Evolutionary conservation across 129 eudicot species (phyloP), one percentile per base, ranked within the genome.

Genomic region (Flaveria bidentis): DNA sequence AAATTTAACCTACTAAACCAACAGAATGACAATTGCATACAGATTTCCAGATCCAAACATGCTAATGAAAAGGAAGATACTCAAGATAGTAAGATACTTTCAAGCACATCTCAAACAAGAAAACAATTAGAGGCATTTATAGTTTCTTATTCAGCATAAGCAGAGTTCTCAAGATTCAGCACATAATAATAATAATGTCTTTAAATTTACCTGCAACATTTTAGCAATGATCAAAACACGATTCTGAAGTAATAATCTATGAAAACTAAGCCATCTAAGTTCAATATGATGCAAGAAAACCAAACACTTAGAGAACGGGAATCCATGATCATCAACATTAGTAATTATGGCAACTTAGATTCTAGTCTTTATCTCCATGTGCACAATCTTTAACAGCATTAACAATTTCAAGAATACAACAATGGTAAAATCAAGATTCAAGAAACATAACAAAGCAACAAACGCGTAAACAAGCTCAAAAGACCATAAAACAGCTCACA

Each of bases 401-500:
- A 53, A 71, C 36, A 51, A 51, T 46, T 60, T 62, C 17, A 63
- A 45, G 13, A 75, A 62, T 26, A 25, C 20, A 33, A 52, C 74
- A 16, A 39, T 10, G 17, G 44, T 23, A 53, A 55, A 53, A 22
- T 23, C 26, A 23, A 23, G 26, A 23, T 23, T 67, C n/a, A 55
- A 67, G 75, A n/a, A 78, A 78, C 15, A 18, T 23, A 58, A 68
- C 33, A 66, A 76, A 76, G 30, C 28, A 30, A 13, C 0, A 76
- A 76, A 41, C 28, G 17, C 13, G 0, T 41, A 66, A 25, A 51
- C 36, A 20, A 47, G 71, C 79, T 53, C 17, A 64, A 26, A 26
- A 26, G 30, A 26, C 1, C 30, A 30, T 30, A 68, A 70, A 74
- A 75, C 5, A 70, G 23, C 97, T 94, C 88, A 94, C 98, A 84